Evolutionary conservation across 805 yeast species (phyloP), one percentile per base, ranked within the genome.

Genomic region (Kluyveromyces dobzhanskii): DNA sequence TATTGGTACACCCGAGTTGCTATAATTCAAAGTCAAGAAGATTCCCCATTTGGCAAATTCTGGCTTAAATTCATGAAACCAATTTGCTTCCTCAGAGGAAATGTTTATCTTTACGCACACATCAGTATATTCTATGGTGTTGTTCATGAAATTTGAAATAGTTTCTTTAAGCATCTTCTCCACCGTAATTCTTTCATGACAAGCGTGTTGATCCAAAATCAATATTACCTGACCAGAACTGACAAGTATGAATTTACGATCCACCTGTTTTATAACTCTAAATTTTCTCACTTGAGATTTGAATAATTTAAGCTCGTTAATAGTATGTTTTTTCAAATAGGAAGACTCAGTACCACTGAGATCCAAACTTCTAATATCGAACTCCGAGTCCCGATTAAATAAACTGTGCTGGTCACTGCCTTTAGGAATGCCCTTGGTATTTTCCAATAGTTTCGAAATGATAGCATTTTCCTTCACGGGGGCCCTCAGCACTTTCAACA

Each of bases 161-260:
- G 66, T 63, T 3, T 64, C 65, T 25, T 53, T 45, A n/a, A 75
- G 58, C 10, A 70, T 49, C 1, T 43, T 37, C 48, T 86, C 95
- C 2, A 81, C 70, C 33, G 66, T 65, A 0, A 83, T 65, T 39
- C 95, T 58, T 53, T 86, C 95, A 58, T 83, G 94, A 39, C 80
- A 75, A 0, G 95, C 95, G 63, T 86, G 95, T 50, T 85, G 95
- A 53, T 86, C 95, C 4, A 82, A 49, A 1, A 75, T 59, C 16
- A 74, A 55, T 12, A 75, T 47, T 0, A 51, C 24, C 3, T 24
- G 19, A 11, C 19, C 21, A 14, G 19, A 29, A 17, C 56, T 63
- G 2, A 72, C 55, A 4, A 85, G 59, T 7, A 86, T 75, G 50
- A 84, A 84, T 51, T 80, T 82, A 3, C 58, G 50, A 33, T 77